Base-by-base conservation (phyloP, 495 filamentous ascomycete species). In the Penicillium simplicissimum region DNA sequence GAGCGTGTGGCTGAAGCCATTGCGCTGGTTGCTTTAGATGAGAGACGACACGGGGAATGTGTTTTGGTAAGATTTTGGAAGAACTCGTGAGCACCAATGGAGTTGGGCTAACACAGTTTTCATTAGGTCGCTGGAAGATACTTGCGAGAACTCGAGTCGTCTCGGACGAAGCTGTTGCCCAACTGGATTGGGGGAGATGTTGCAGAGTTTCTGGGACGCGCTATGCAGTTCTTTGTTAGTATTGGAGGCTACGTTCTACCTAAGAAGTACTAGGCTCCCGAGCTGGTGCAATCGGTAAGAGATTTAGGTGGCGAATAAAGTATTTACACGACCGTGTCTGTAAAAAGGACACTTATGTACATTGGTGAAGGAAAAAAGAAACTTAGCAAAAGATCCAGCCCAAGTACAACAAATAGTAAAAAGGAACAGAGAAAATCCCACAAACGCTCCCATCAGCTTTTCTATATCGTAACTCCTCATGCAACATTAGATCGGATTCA, bases 401-500 rank as follows among this genome's bases (percentile, higher is more conserved):
- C 15, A 33, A 34, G 23, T 23, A 43, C 21, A 57, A 55, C 0
- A 33, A 47, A 47, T 15, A 0, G 17, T 15, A 57, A 28, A 57
- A 45, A 21, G 14, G 11, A 19, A 13, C 8, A 48, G 35, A 15
- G 8, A 37, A 52, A 23, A 14, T 52, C n/a, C n/a, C 35, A 40
- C 15, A 53, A 34, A 59, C 51, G 17, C 25, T 17, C 33, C 34
- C 13, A 57, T 67, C 40, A 19, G 45, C 35, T 56, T 63, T 51
- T 67, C 65, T 59, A 61, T 62, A 42, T 57, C 47, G 10, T 53
- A 60, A 48, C 43, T 55, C 43, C 55, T 55, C 28, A 40, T 23
- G 51, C 28, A 14, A 45, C 59, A 70, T 77, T 56, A 79, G 58
- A 79, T 77, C 57, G 76, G 76, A 69, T 79, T 79, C 67, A 77